Base-by-base conservation (phyloP, 75 land plant genomes). In the Selaginella tamariscina region DNA sequence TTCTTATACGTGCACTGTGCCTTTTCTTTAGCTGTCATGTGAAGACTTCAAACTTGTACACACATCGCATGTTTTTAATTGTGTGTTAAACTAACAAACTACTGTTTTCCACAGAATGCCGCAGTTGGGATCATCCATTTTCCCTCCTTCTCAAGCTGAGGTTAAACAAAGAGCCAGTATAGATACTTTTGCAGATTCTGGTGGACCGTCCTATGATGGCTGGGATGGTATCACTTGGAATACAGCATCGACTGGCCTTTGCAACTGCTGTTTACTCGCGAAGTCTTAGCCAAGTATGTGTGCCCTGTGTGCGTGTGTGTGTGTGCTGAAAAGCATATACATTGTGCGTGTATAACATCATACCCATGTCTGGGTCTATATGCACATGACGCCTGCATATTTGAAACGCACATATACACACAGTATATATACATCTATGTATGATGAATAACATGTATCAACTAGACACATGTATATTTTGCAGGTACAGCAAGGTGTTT, bases 201-300 rank as follows among this genome's bases (percentile, higher is more conserved):
- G 59, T 31, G 84, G 78, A 68, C 65, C 68, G 32, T 74, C 80
- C 5, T 77, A 76, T 69, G 96, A 89, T 87, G 98, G 96, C 1
- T 94, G 98, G 98, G 96, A 89, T 82, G 86, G 86, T 5, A 85
- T 94, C 79, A 74, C 88, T 81, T 94, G 65, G 98, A 94, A 64
- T 94, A 94, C 73, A 75, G 83, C 60, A 77, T 94, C 72, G 91
- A 87, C 69, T 89, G 98, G 96, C 98, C 98, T 13, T 77, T 94
- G 21, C 96, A 94, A 70, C 73, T 94, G 21, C 88, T 94, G 70
- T 94, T 89, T 74, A 94, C 96, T 22, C 88, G 84, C 71, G 98
- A 94, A 66, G 83, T 89, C 33, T 75, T 94, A 54, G 81, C 96
- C 55, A 94, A 89, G 98, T 94, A 79, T 74, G 33, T 69, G 27